phyloP scores from a whole-genome alignment of 2,329 filamentous ascomycete genomes.

The Thelonectria olida region DNA sequence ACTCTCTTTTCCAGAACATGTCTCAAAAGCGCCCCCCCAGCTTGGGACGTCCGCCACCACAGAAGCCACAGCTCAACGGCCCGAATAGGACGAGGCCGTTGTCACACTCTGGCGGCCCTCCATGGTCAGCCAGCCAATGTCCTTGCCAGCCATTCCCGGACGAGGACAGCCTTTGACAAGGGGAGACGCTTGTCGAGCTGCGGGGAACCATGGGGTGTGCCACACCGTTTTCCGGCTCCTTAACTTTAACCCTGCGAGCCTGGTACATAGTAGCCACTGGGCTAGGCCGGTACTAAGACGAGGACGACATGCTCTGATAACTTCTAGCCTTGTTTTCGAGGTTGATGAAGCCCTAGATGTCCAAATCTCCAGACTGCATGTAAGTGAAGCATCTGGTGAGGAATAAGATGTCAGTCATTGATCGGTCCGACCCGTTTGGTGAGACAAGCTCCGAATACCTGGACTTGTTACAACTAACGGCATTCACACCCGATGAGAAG shows the following conservation, averaged over 20 bases:
- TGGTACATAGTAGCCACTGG: slow-evolving; percentile 2
- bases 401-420: background rate
- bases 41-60: background rate
- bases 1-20: background rate
- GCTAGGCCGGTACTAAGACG: background rate
- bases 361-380: background rate
- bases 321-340: background rate
- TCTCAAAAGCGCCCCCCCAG: background rate
- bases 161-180: background rate
- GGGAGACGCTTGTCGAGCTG: slow-evolving; percentile 32
- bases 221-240: slow-evolving; percentile 26
- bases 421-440: background rate
- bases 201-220: slow-evolving; percentile 39
- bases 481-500: background rate
- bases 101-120: slow-evolving; percentile 24
- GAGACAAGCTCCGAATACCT: background rate
- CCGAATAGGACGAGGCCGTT: slow-evolving; percentile 37
- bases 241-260: slow-evolving; percentile 3
- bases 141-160: slow-evolving; percentile 24
- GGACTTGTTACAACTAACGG: background rate
- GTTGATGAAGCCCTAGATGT: background rate
- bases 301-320: background rate
- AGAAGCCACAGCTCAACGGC: slow-evolving; percentile 33
- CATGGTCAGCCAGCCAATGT: slow-evolving; percentile 25
- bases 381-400: background rate